Percentiles rank a stretch among this genome's conserved stretches.
Conservation (phyloP, 306 rosid species). For the Gastrolobium bilobum region DNA sequence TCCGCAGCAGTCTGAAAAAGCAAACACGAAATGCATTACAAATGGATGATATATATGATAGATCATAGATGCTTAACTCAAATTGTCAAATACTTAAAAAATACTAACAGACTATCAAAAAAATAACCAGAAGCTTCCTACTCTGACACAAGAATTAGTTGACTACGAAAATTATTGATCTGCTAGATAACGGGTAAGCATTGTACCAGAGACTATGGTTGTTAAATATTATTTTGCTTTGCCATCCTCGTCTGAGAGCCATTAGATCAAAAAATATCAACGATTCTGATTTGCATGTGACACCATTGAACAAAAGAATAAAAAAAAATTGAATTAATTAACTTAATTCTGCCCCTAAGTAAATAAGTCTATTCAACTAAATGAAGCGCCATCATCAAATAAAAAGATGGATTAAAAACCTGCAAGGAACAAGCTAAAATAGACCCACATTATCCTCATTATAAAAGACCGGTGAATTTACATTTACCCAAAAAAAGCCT, state of each 20-base stretch:
- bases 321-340: neutral
- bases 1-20: constrained; percentile 94
- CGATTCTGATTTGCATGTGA: no score
- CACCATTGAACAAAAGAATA: neutral
- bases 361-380: neutral
- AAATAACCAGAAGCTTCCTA: constrained; percentile 35
- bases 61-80: neutral
- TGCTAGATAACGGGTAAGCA: constrained; percentile 23
- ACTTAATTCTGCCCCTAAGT: neutral
- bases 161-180: constrained; percentile 3
- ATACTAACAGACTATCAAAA: constrained; percentile 14
- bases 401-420: neutral
- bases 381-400: neutral
- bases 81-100: constrained; percentile 9
- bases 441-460: neutral
- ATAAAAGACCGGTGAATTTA: neutral
- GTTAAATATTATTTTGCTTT: neutral
- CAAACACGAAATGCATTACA: neutral
- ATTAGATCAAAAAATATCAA: no score
- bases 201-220: constrained; percentile 4
- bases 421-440: neutral
- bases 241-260: no score
- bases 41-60: neutral
- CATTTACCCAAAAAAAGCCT: no score
- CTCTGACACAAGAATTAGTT: neutral